These are phyloP conservation scores for Paulownia fortunei DNA, from an alignment of 257 asterid species.

Conservation along the genomic window DNA sequence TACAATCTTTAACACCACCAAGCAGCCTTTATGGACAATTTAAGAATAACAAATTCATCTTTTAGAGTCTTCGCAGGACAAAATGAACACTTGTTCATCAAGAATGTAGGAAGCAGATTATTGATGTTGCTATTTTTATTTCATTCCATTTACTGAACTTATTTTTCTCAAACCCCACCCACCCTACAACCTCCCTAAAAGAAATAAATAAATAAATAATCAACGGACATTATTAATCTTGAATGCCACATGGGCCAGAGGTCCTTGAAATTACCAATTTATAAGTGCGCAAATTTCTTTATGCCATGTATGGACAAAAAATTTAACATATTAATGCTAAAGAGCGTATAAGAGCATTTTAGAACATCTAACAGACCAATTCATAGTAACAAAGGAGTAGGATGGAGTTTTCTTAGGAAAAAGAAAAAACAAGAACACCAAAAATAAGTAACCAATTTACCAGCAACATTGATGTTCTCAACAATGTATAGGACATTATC, in stretches of 20 bases:
- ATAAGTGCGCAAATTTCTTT: not conserved
- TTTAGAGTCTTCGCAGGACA: not conserved
- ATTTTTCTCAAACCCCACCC: too few relatives aligned
- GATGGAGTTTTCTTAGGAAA: not conserved
- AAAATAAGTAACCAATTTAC: constrained; percentile 31
- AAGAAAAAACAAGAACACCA: not conserved
- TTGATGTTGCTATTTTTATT: not conserved
- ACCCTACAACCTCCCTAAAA: too few relatives aligned
- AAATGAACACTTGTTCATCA: not conserved
- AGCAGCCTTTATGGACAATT: not conserved
- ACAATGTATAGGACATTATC: constrained; percentile 76
- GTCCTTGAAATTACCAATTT: not conserved
- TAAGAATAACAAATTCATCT: not conserved
- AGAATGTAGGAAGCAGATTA: not conserved
- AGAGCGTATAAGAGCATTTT: not conserved
- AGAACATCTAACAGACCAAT: not conserved
- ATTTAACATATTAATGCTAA: too few relatives aligned
- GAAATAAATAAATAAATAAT: too few relatives aligned
- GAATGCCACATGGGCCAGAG: not conserved
- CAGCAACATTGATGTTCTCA: constrained; percentile 83
- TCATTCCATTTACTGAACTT: not conserved
- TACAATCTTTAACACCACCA: not conserved
- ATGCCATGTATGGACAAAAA: not conserved
- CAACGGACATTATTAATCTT: not conserved
- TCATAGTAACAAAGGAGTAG: not conserved